These are phyloP conservation scores for Sporisorium scitamineum DNA, from an alignment of 1,284 basidiomycete species.

Conservation along the genomic window DNA sequence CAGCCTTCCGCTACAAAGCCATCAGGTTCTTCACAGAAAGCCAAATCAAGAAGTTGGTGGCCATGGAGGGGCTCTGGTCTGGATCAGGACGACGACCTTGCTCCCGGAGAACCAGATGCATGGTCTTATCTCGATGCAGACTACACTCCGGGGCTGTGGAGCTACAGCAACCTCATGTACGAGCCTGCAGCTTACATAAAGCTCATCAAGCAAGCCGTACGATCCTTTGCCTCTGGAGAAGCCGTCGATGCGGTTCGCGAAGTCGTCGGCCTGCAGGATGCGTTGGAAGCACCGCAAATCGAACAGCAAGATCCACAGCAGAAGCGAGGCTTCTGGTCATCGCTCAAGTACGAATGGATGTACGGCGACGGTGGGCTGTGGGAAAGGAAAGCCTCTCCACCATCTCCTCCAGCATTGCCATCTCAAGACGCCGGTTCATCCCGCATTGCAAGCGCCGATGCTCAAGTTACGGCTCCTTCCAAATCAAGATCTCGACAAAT, in stretches of 20 bases:
- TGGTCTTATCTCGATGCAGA: slow-evolving; percentile 40
- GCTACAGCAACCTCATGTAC: slow-evolving; percentile 37
- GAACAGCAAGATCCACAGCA: slow-evolving; percentile 3
- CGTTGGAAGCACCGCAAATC: background rate
- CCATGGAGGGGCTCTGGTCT: slow-evolving; percentile 20
- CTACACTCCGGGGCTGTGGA: slow-evolving; percentile 26
- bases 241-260: slow-evolving; percentile 35
- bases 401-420: background rate
- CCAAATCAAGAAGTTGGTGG: slow-evolving; percentile 27
- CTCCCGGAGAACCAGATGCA: slow-evolving; percentile 18
- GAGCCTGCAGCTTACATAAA: slow-evolving; percentile 49
- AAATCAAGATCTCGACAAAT: slow-evolving; percentile 10
- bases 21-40: background rate
- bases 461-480: background rate
- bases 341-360: slow-evolving; percentile 51
- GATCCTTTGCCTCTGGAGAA: slow-evolving; percentile 48
- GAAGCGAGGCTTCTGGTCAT: slow-evolving; percentile 36
- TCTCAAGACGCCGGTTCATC: background rate
- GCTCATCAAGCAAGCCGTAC: slow-evolving; percentile 49
- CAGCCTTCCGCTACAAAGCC: slow-evolving; percentile 2
- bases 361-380: slow-evolving; percentile 50
- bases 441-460: too few relatives aligned
- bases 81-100: background rate
- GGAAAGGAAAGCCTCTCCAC: slow-evolving; percentile 12
- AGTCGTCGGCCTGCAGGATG: slow-evolving; percentile 26